A percentile compares a stretch with the other conserved stretches of the same genome.
Evolutionary conservation across 352 stramenopile genomes (phyloP).

Genomic region (Phytophthora fragariae): DNA sequence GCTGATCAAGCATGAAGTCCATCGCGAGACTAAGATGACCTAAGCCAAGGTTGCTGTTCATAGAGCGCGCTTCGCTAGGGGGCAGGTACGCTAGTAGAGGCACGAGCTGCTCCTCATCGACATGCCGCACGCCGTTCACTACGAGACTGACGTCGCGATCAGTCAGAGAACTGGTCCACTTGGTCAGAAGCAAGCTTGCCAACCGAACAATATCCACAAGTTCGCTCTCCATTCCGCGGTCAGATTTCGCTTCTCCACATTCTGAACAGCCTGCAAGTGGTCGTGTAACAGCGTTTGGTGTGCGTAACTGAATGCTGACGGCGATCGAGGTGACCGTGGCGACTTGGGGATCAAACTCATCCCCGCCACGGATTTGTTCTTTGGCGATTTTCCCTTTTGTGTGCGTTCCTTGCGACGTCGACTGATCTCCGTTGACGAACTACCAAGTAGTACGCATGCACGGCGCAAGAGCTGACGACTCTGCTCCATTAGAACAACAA

Average conservation of each 20-base stretch:
- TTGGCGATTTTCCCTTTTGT: conserved; percentile 36
- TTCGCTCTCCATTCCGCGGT: conserved; percentile 50
- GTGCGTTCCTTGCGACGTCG: conserved; percentile 35
- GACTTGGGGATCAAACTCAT: conserved; percentile 42
- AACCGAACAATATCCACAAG: conserved; percentile 58
- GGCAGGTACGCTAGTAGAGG: conserved; percentile 54
- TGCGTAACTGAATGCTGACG: conserved; percentile 54
- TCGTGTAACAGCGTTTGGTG: conserved; percentile 72
- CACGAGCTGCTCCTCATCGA: conserved; percentile 71
- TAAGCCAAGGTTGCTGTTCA: conserved; percentile 55
- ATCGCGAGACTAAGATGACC: conserved; percentile 73
- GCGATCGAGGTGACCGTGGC: conserved; percentile 37
- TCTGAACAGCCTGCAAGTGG: conserved; percentile 53
- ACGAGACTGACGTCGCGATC: conserved; percentile 52
- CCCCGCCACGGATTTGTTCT: conserved; percentile 24
- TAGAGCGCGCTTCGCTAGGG: conserved; percentile 58
- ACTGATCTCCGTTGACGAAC: conserved; percentile 47
- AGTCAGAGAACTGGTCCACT: conserved; percentile 58
- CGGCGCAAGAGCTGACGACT: conserved; percentile 61
- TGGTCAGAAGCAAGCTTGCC: conserved; percentile 51
- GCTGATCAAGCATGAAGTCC: conserved; percentile 63
- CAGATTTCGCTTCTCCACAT: conserved; percentile 46
- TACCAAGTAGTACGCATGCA: conserved; percentile 64
- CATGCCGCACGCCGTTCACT: conserved; percentile 50
- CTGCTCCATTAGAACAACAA: conserved; percentile 72